phyloP scores from a whole-genome alignment of 176 grass and related monocot species.

The Musa itinerans region DNA sequence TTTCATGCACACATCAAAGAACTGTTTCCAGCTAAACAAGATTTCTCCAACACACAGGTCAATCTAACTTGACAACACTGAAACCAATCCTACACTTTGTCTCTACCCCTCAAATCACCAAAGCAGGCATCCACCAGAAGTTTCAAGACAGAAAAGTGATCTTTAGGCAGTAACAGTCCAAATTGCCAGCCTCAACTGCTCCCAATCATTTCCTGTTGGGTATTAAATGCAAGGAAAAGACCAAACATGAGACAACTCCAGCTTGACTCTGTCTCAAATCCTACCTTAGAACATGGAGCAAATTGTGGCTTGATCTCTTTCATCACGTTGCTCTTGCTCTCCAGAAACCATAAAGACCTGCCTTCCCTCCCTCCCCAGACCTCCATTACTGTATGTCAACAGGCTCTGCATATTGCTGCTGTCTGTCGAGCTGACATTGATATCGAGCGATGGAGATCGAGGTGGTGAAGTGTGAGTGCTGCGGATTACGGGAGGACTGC shows the following conservation, averaged over 20 bases:
- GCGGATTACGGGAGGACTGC: conserved; percentile 77
- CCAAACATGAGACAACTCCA: not conserved
- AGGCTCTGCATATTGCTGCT: not conserved
- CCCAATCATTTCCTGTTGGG: not conserved
- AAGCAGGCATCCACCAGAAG: too few species aligned
- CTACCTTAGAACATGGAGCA: conserved; percentile 8
- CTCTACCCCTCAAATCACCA: too few species aligned
- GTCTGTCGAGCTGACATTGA: not conserved
- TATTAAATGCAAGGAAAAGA: conserved; percentile 1
- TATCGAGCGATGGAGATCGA: conserved; percentile 22
- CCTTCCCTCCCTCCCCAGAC: too few species aligned
- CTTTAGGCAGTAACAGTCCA: too few species aligned
- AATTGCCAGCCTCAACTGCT: not conserved
- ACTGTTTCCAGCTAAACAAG: too few species aligned
- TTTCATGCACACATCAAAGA: too few species aligned
- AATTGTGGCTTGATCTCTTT: not conserved
- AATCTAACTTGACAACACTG: too few species aligned
- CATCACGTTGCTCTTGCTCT: not conserved
- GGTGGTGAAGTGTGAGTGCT: conserved; percentile 63
- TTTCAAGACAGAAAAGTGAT: too few species aligned
- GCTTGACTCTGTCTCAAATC: not conserved
- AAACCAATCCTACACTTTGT: too few species aligned
- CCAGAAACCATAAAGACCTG: not conserved
- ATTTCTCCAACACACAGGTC: too few species aligned
- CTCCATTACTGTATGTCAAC: not conserved